Evolutionary conservation across 192 early-diverging fungal species (phyloP).

Genomic region (Backusella parvicylindrica): DNA sequence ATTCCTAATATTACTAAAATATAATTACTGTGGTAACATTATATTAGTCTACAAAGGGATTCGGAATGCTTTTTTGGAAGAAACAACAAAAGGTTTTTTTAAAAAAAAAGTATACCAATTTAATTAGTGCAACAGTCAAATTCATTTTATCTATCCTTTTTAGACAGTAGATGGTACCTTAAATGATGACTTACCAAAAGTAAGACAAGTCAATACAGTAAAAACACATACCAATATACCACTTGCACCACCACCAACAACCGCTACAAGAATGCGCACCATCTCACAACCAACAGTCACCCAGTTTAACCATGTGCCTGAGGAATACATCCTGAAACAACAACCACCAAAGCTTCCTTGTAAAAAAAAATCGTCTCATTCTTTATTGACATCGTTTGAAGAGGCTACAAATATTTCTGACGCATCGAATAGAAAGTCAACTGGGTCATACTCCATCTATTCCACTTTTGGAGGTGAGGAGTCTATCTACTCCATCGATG

Average conservation of each 20-base stretch:
- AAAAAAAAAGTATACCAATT: conserved; percentile 6
- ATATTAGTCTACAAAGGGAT: conserved; percentile 4
- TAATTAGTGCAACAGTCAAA: conserved; percentile 5
- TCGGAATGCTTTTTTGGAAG: conserved; percentile 18
- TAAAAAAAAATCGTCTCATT: neutral
- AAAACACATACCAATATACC: conserved; percentile 14
- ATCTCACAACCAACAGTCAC: neutral
- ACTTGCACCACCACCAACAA: conserved; percentile 12
- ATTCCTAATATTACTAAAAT: neutral
- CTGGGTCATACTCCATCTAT: conserved; percentile 17
- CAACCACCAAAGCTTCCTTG: neutral
- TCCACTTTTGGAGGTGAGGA: conserved; percentile 14
- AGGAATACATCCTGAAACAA: neutral
- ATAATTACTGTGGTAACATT: neutral
- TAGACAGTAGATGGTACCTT: neutral
- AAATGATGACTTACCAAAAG: conserved; percentile 13
- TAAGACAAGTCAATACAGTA: neutral
- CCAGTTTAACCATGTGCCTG: neutral
- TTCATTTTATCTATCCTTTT: neutral
- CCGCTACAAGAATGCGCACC: neutral
- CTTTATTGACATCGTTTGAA: neutral
- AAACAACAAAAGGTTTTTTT: conserved; percentile 15
- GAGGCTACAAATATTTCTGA: neutral
- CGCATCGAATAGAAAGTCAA: conserved; percentile 7
- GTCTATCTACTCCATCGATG: neutral